These are phyloP conservation scores for Scutellaria baicalensis DNA, from an alignment of 257 asterid genomes.

Conservation along the genomic window DNA sequence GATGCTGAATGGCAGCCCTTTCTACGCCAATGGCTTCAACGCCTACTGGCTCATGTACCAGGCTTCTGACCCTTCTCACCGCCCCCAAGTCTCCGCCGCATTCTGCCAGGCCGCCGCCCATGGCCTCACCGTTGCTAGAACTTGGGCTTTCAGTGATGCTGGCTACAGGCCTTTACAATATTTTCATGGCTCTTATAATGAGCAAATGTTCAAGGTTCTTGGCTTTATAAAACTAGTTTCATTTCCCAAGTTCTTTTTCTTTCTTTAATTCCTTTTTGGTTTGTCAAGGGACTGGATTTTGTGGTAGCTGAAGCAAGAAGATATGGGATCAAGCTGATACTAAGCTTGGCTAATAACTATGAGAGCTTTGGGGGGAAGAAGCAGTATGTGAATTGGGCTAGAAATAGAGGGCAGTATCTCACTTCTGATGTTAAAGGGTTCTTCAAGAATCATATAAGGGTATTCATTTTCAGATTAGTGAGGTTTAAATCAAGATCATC, in stretches of 20 bases:
- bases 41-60: constrained; percentile 91
- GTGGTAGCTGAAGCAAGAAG: constrained; percentile 77
- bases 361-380: constrained; percentile 85
- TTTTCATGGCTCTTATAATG: constrained; percentile 71
- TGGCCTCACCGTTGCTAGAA: constrained; percentile 81
- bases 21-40: constrained; percentile 84
- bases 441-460: constrained; percentile 74
- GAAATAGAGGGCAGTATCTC: constrained; percentile 53
- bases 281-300: constrained; percentile 77
- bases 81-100: constrained; percentile 61
- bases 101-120: constrained; percentile 64
- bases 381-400: constrained; percentile 91
- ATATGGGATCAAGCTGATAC: constrained; percentile 60
- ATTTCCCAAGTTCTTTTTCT: not conserved
- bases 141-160: constrained; percentile 96
- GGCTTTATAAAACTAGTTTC: not conserved
- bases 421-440: constrained; percentile 63
- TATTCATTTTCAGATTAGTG: constrained; percentile 8
- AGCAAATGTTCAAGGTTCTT: constrained; percentile 58
- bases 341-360: constrained; percentile 77
- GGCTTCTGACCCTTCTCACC: constrained; percentile 73
- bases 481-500: not conserved
- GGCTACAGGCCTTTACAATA: constrained; percentile 66
- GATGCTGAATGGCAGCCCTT: constrained; percentile 58
- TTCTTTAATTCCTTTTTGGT: not conserved